Conservation (phyloP, 2,329 filamentous ascomycete species). For the Emergomyces pasteurianus region DNA sequence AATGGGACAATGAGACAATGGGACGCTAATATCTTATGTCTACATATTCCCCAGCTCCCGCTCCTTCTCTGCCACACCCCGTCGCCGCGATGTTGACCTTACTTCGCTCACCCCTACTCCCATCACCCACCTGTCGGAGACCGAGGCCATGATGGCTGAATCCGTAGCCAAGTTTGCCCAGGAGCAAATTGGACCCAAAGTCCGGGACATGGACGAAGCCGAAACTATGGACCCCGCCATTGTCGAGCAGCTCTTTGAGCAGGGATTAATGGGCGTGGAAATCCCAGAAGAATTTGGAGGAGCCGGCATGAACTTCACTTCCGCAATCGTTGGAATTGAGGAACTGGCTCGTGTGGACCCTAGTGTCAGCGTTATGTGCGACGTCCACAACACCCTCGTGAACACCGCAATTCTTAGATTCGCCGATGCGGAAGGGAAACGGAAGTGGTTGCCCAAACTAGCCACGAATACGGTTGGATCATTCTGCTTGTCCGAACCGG, state of each 20-base stretch:
- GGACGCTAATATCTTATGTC: background rate
- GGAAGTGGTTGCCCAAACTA: conserved; percentile 77
- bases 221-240: conserved; percentile 83
- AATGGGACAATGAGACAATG: too few species aligned
- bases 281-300: conserved; percentile 96
- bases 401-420: conserved; percentile 87
- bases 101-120: conserved; percentile 75
- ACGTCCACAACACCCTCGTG: conserved; percentile 96
- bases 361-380: conserved; percentile 85
- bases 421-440: conserved; percentile 63
- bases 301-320: conserved; percentile 96
- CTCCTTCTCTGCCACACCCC: conserved; percentile 49
- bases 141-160: conserved; percentile 79
- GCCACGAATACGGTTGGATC: conserved; percentile 82
- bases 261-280: conserved; percentile 93
- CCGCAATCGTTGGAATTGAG: conserved; percentile 92
- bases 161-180: conserved; percentile 81
- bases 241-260: conserved; percentile 90
- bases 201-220: conserved; percentile 93
- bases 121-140: conserved; percentile 84
- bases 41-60: conserved; percentile 29
- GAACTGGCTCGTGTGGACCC: conserved; percentile 90
- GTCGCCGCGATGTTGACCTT: conserved; percentile 50
- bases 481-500: conserved; percentile 87
- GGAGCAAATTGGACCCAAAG: conserved; percentile 79